Evolutionary conservation across 2,329 filamentous ascomycete genomes (phyloP).

Genomic region (Penicillium brasilianum): DNA sequence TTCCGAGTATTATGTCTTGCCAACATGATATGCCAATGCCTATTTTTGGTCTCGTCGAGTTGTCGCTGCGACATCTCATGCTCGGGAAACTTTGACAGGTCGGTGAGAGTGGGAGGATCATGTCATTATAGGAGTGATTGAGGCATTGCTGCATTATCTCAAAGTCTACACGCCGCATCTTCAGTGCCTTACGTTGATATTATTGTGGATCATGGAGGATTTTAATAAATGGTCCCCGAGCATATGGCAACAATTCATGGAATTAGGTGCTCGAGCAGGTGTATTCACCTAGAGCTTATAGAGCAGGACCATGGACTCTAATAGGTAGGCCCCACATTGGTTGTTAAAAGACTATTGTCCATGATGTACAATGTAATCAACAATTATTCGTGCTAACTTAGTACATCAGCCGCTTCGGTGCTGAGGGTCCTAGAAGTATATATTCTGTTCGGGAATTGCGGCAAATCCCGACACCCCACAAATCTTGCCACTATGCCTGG

Average conservation of each 20-base stretch:
- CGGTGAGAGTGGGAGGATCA: not conserved
- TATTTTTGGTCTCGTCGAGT: conserved; percentile 23
- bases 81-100: conserved; percentile 25
- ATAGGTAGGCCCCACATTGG: not conserved
- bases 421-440: too few species aligned
- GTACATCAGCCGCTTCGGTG: too few species aligned
- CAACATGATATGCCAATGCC: not conserved
- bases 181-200: not conserved
- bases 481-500: too few species aligned
- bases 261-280: not conserved
- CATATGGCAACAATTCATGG: not conserved
- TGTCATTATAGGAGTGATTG: not conserved
- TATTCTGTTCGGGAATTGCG: too few species aligned
- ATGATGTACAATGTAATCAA: not conserved
- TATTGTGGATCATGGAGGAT: not conserved
- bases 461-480: too few species aligned
- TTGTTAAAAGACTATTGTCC: too few species aligned
- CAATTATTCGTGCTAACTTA: not conserved
- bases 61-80: conserved; percentile 24
- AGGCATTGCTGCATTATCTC: not conserved
- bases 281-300: not conserved
- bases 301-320: not conserved
- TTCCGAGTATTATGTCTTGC: too few species aligned
- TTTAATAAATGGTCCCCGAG: not conserved
- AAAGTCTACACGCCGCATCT: not conserved